Evolutionary conservation across 2,329 filamentous ascomycete genomes (phyloP), one percentile per base, ranked within the genome.

Genomic region (Ramularia collo-cygni): DNA sequence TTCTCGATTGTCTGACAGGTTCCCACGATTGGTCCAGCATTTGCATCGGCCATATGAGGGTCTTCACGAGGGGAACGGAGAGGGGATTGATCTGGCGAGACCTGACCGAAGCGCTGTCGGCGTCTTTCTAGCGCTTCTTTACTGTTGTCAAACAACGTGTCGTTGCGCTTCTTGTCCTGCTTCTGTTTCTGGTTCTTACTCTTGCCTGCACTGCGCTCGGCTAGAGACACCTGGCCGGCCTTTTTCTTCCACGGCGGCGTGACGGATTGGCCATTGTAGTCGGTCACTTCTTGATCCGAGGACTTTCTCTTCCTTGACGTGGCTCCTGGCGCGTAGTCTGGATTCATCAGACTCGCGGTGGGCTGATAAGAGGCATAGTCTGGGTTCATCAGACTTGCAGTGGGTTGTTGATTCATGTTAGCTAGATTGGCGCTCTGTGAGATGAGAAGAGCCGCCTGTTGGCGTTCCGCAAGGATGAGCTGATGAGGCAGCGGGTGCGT

Each of bases 1-100:
- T 98, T 98, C 66, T 96, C 90, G 53, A 96, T 71, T 16, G 72
- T 75, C 64, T 88, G 77, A 62, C 83, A 90, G 32, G 84, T 86
- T 52, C 92, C 92, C 44, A 95, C 76, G 24, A 96, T 81, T 8
- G 92, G 92, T 46, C 76, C 77, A 50, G 68, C 63, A 43, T 65
- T 60, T 42, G 64, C 60, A 51, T 65, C 62, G 28, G 66, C 64
- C 37, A 63, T 57, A 31, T 72, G 68, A 34, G 72, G 69, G 44
- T 71, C 70, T 52, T 68, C 67, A 54, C 58, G 64, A 63, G 51
- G 77, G 68, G 54, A 81, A 46, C 76, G 75, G 48, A 68, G 75
- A 53, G 65, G 64, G 42, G 63, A 60, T 33, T 63, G 59, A 48
- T 68, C 75, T 53, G 65, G 64, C 43, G 63, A 60, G 38, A 67